Evolutionary conservation across 129 eudicot species (phyloP), one percentile per base, ranked within the genome.

Genomic region (Artemisia argyi): DNA sequence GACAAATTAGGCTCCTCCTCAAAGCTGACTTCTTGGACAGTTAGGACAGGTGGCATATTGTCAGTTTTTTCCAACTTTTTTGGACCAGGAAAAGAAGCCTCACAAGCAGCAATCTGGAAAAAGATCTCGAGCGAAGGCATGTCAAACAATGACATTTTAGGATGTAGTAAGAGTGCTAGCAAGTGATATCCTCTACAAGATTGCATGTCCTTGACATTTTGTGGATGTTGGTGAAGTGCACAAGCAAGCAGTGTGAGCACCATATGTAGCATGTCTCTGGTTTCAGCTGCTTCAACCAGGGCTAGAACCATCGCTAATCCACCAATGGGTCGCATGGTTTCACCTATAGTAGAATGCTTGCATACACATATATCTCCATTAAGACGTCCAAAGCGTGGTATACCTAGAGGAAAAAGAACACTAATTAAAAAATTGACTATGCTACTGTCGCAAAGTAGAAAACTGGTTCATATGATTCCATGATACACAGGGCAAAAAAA

Each of bases 351-450:
- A 61, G 88, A 95, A 44, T 91, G 96, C 84, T 84, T 90, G 73
- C 99, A 95, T 55, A 95, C 84, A 64, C 88, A 95, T 17, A 79
- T 66, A 80, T 95, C 97, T 39, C 99, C 99, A 78, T 88, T 75
- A 80, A 95, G 96, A 47, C 96, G 89, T 61, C 99, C 99, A 88
- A 86, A 85, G 47, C 99, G 97, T 35, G 99, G 99, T 84, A 95
- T 95, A 74, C 99, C 98, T 94, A 82, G 52, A 24, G 64, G 64
- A 7, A 71, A 66, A 14, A 74, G 69, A 61, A 20, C 19, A 44
- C 17, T 16, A 68, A 68, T 82, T 61, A 79, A 66, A 72, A 59
- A 26, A 24, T 54, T 1, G 48, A 73, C 61, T 49, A 76, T 44
- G 53, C n/a, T 26, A 28, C 39, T 60, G 46, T 35, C 53, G 35